Evolutionary conservation across 345 rosid species (phyloP).

Genomic region (Trapa bicornis): DNA sequence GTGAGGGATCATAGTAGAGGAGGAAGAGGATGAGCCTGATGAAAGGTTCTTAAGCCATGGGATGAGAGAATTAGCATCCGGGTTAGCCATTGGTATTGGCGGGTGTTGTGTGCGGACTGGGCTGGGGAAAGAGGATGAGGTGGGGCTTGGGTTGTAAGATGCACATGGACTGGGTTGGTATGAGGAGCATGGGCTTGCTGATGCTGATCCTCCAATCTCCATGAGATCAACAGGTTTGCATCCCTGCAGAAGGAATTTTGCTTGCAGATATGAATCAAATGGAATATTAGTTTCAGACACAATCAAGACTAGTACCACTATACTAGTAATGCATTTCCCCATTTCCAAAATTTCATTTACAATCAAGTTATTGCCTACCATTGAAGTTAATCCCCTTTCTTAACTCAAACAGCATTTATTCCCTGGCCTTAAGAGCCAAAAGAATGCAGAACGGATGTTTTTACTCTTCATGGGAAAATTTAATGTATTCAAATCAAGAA

Average conservation of each 20-base stretch:
- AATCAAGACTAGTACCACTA: neutral
- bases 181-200: constrained; percentile 89
- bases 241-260: constrained; percentile 34
- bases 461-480: too few species aligned
- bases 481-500: too few species aligned
- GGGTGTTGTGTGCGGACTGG: constrained; percentile 38
- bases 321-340: neutral
- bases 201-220: constrained; percentile 82
- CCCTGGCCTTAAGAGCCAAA: neutral
- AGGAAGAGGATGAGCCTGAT: constrained; percentile 48
- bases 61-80: constrained; percentile 78
- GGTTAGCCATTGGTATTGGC: constrained; percentile 29
- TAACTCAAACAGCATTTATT: neutral
- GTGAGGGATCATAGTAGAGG: constrained; percentile 44
- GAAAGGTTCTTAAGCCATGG: constrained; percentile 96
- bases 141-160: constrained; percentile 91
- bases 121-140: constrained; percentile 42
- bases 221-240: constrained; percentile 73
- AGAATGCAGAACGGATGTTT: neutral
- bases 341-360: neutral
- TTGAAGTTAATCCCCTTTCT: neutral
- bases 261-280: neutral
- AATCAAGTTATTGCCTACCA: neutral
- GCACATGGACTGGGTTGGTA: constrained; percentile 82
- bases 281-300: neutral